A percentile compares a stretch with the other conserved stretches of the same genome.
Conservation (phyloP, 2,329 filamentous ascomycete species). For the Fusarium agapanthi region DNA sequence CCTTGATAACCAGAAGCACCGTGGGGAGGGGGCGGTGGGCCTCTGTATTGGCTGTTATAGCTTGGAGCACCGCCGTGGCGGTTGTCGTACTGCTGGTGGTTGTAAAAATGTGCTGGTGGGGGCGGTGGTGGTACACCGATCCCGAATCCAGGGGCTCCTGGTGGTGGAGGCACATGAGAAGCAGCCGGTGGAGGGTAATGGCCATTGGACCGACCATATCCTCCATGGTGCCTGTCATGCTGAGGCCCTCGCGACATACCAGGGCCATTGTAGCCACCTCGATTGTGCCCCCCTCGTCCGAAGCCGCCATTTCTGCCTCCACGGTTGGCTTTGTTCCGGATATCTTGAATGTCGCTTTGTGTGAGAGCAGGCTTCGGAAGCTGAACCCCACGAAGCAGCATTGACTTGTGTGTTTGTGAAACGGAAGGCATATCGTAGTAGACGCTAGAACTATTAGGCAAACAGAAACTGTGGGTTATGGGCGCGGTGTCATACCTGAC, state of each 20-base stretch:
- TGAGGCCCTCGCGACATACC: conserved; percentile 34
- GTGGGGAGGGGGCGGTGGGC: conserved; percentile 24
- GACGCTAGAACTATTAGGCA: conserved; percentile 66
- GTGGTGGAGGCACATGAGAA: conserved; percentile 43
- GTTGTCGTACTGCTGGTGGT: conserved; percentile 24
- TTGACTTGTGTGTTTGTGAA: conserved; percentile 84
- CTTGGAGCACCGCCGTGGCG: conserved; percentile 29
- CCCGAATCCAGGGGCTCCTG: conserved; percentile 46
- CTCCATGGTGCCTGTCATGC: conserved; percentile 33
- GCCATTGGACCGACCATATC: conserved; percentile 30
- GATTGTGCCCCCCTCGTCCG: conserved; percentile 38
- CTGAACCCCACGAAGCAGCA: conserved; percentile 86
- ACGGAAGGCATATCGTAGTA: conserved; percentile 83
- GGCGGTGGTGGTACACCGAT: conserved; percentile 48
- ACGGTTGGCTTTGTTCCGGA: conserved; percentile 71
- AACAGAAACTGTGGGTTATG: background rate
- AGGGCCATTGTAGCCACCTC: conserved; percentile 44
- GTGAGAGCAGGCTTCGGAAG: conserved; percentile 77
- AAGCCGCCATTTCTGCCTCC: conserved; percentile 46
- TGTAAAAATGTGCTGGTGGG: conserved; percentile 39
- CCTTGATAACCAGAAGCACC: conserved; percentile 32
- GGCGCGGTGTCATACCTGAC: conserved; percentile 70
- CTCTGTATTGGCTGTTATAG: conserved; percentile 29
- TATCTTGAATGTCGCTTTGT: conserved; percentile 76
- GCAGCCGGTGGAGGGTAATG: conserved; percentile 17